A percentile compares a stretch with the other conserved stretches of the same genome.
Conservation (phyloP, 2,329 filamentous ascomycete genomes). For the Stenocarpella maydis region DNA sequence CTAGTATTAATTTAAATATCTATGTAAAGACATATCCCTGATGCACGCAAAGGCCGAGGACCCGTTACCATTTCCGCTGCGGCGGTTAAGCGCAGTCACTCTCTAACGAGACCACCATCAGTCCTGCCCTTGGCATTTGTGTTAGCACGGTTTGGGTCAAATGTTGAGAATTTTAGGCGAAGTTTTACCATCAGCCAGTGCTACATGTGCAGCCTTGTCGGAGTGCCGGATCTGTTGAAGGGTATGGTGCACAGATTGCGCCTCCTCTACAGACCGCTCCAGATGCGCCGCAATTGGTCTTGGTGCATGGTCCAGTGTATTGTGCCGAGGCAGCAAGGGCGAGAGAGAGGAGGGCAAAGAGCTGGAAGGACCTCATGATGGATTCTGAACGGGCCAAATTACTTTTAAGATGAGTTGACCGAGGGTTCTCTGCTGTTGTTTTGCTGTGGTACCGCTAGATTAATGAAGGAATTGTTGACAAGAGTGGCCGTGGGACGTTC, state of each 20-base stretch:
- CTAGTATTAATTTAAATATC: too few relatives aligned
- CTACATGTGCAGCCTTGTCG: constrained; percentile 15
- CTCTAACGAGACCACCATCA: too few relatives aligned
- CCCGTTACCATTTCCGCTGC: not conserved
- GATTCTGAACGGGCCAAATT: too few relatives aligned
- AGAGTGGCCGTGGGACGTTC: not conserved
- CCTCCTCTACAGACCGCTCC: not conserved
- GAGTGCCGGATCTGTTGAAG: constrained; percentile 14
- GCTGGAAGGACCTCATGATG: not conserved
- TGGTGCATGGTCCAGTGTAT: constrained; percentile 7
- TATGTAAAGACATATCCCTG: not conserved
- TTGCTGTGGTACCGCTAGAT: not conserved
- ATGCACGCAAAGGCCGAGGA: not conserved
- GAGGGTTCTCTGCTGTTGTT: not conserved
- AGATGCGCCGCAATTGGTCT: constrained; percentile 13
- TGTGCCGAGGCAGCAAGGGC: not conserved
- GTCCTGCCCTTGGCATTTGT: not conserved
- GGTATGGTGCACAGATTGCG: constrained; percentile 2
- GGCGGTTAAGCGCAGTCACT: too few relatives aligned
- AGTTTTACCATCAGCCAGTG: not conserved
- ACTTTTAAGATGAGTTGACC: too few relatives aligned
- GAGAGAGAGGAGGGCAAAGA: not conserved
- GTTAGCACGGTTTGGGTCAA: not conserved
- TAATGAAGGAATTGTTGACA: not conserved
- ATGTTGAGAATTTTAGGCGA: not conserved